These are phyloP conservation scores for Eudorina sp. DNA, from an alignment of 139 green algal genomes.

Conservation along the genomic window DNA sequence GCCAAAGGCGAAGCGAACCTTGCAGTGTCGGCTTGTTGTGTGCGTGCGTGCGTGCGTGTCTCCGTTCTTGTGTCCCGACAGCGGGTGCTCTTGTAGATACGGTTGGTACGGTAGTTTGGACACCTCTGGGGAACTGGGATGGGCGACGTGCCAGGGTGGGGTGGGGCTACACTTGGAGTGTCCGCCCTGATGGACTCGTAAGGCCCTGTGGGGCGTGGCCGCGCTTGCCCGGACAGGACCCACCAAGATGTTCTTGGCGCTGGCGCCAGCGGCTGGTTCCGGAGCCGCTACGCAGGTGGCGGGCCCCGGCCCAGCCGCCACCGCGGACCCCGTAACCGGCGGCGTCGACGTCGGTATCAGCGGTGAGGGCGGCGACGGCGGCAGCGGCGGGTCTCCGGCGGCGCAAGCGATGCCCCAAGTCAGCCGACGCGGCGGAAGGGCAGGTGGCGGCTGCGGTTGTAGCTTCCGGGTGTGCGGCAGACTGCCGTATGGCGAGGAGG, in stretches of 20 bases:
- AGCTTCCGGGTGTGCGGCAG: neutral
- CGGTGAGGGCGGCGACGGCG: neutral
- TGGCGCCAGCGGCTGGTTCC: neutral
- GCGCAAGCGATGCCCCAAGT: neutral
- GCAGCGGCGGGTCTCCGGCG: neutral
- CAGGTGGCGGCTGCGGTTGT: neutral
- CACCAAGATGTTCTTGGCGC: constrained; percentile 27
- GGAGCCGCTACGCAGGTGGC: neutral
- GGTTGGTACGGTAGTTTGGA: no score
- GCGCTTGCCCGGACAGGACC: neutral
- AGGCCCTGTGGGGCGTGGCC: neutral
- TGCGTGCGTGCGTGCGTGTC: no score
- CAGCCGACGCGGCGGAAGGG: neutral
- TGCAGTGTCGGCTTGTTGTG: no score
- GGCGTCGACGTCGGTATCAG: neutral
- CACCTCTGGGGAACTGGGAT: no score
- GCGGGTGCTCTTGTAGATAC: no score
- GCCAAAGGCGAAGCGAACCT: no score
- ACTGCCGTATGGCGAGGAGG: constrained; percentile 8
- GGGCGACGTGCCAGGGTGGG: no score
- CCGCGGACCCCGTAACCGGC: no score
- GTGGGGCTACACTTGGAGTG: no score
- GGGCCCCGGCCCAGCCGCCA: no score
- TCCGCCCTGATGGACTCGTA: no score
- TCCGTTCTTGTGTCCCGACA: no score